Evolutionary conservation across 2,329 filamentous ascomycete species (phyloP).

Genomic region (Calonectria fujianensis): DNA sequence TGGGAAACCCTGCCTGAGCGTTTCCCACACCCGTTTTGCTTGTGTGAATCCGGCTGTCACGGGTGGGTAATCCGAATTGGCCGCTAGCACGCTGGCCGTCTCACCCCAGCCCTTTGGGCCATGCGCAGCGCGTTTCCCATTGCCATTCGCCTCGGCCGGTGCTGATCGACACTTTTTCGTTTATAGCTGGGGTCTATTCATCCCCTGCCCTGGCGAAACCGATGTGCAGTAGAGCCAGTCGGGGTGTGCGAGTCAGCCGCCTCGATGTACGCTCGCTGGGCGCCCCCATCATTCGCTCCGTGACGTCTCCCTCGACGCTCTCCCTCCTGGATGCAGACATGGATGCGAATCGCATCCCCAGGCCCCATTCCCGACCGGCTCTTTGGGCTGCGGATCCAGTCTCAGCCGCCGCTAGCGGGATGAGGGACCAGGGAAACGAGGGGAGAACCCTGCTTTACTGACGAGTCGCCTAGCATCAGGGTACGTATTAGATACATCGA

Average conservation of each 20-base stretch:
- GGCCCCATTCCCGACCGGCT: background rate
- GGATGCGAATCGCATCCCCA: slow-evolving; percentile 17
- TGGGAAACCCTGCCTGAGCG: background rate
- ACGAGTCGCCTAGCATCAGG: background rate
- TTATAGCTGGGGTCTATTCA: slow-evolving; percentile 7
- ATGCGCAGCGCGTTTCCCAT: background rate
- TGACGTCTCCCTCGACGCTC: background rate
- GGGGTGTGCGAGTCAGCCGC: slow-evolving; percentile 11
- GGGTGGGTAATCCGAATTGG: slow-evolving; percentile 10
- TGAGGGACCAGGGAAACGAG: background rate
- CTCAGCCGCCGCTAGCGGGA: slow-evolving; percentile 10
- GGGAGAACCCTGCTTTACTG: background rate
- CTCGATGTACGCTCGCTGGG: background rate
- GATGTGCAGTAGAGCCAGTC: background rate
- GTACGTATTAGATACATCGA: slow-evolving; percentile 15
- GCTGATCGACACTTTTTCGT: slow-evolving; percentile 6
- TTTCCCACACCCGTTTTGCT: background rate
- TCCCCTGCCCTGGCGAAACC: slow-evolving; percentile 8
- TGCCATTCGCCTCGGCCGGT: slow-evolving; percentile 5
- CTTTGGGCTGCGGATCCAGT: slow-evolving; percentile 15
- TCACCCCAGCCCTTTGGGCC: background rate
- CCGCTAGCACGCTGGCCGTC: slow-evolving; percentile 6
- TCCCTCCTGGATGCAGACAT: background rate
- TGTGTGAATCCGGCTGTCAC: slow-evolving; percentile 12
- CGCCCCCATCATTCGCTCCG: background rate